Evolutionary conservation across 192 early-diverging fungal species (phyloP).

Genomic region (Backusella circina): DNA sequence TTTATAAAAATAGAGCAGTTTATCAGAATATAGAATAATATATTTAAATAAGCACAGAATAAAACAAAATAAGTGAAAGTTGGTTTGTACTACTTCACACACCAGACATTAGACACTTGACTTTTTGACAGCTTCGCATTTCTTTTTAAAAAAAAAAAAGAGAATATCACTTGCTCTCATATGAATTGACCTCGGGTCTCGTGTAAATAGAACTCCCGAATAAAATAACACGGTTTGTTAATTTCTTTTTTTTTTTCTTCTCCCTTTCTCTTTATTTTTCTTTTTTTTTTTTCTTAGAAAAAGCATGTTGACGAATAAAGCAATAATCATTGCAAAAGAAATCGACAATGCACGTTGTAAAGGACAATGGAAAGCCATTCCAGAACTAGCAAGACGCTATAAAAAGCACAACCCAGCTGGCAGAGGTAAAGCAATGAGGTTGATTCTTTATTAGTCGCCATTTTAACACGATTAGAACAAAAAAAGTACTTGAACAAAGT

Average conservation of each 20-base stretch:
- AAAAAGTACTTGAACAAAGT: slow-evolving; percentile 35
- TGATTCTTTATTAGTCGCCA: no score
- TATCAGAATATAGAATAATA: no score
- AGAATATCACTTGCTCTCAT: no score
- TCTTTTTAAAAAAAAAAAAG: not conserved
- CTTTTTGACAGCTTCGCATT: no score
- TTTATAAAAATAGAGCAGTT: no score
- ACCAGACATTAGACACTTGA: no score
- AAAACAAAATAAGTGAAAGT: no score
- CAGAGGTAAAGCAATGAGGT: slow-evolving; percentile 32
- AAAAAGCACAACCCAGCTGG: slow-evolving; percentile 53
- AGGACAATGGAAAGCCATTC: slow-evolving; percentile 43
- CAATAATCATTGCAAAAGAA: slow-evolving; percentile 39
- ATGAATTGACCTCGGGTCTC: not conserved
- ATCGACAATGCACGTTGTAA: slow-evolving; percentile 39
- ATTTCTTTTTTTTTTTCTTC: not conserved
- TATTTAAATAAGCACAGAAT: no score
- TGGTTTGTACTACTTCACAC: no score
- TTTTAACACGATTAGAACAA: not conserved
- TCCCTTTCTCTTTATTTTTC: not conserved
- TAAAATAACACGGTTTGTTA: not conserved
- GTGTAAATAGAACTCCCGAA: not conserved
- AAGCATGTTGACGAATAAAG: slow-evolving; percentile 22
- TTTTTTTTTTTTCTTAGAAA: not conserved
- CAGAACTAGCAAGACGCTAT: slow-evolving; percentile 52